Base-by-base conservation (phyloP, 1,284 basidiomycete genomes). In the Rhodotorula sp. region DNA sequence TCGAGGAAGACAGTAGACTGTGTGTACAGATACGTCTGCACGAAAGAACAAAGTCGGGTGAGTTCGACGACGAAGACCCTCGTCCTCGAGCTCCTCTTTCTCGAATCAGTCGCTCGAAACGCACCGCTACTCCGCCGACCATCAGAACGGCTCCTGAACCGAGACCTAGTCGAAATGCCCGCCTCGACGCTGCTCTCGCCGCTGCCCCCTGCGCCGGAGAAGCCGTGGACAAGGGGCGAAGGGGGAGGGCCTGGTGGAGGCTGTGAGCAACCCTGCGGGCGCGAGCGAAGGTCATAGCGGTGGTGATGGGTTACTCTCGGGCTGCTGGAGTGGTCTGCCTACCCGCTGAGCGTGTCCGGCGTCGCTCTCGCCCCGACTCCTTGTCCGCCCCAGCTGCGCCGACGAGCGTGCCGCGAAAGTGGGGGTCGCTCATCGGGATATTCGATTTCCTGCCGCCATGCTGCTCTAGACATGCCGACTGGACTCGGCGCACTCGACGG, bases 1-100 rank as follows among this genome's bases (percentile, higher is more conserved):
- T 66, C 64, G 34, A 66, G 64, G 1, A 13, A 27, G 29, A 66
- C 52, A 9, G 32, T n/a, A 15, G 44, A 20, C n/a, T 20, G 46
- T 8, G 53, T 47, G 44, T n/a, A 48, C 6, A 63, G 54, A 34
- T 56, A 63, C 7, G 44, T 15, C 62, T 63, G 62, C 15, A 8
- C 32, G 6, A 29, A 2, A 44, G 17, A 20, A 24, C 15, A 6
- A 13, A 8, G 24, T 48, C 22, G 49, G 56, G 27, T 29, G 27
- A 7, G 56, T 4, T 11, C 0, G 27, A 27, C n/a, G 7, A 7
- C 36, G 24, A 27, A 4, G 4, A 22, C 36, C 36, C 24, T 4
- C 13, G n/a, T 13, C 11, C 8, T 17, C 13, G 19, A 10, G 39
- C 39, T 44, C n/a, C 17, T 36, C 22, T 22, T 19, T 32, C 34